Evolutionary conservation across 495 filamentous ascomycete species (phyloP), one percentile per base, ranked within the genome.

Genomic region (Achaetomiella virescens): DNA sequence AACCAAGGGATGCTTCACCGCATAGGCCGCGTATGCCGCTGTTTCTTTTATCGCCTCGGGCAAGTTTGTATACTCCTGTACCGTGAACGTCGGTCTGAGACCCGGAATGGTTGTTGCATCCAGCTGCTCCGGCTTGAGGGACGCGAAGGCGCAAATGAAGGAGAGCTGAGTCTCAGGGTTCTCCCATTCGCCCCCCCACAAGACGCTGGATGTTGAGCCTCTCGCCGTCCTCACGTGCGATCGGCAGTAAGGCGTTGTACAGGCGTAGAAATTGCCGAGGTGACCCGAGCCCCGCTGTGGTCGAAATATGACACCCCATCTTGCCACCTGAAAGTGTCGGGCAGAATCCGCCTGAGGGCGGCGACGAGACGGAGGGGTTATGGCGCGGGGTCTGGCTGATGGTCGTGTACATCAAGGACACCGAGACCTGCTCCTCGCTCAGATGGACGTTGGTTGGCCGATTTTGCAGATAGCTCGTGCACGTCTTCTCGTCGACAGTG

Each of bases 111-210:
- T 85, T 18, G 83, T 86, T 4, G 85, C 85, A 70, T 97, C 91
- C 11, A 95, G 75, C 48, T 90, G 81, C 10, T 89, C 84, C 3
- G 84, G 79, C 45, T 74, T 75, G 44, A 87, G 72, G 2, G 83
- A 84, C 0, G 88, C 74, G 65, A 88, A 97, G 8, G 90, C 89
- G 54, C 84, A 85, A 37, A 97, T 75, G 64, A 99, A 95, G 14
- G 89, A 93, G 49, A 97, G 79, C 55, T 97, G 95, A 0, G 95
- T 88, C 43, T 90, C 82, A 18, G 84, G 80, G 50, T 95, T 78
- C 45, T 88, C 81, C 93, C 95, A 97, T 5, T 43, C 84, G 78
- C 33, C 91, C 92, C 55, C 91, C 90, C 93, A 92, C 97, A 22
- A 99, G 78, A 36, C 77, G 81, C 68, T 95, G 87, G 43, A 96